Evolutionary conservation across 805 yeast species (phyloP).

Genomic region (Kodamaea neixiangensis): DNA sequence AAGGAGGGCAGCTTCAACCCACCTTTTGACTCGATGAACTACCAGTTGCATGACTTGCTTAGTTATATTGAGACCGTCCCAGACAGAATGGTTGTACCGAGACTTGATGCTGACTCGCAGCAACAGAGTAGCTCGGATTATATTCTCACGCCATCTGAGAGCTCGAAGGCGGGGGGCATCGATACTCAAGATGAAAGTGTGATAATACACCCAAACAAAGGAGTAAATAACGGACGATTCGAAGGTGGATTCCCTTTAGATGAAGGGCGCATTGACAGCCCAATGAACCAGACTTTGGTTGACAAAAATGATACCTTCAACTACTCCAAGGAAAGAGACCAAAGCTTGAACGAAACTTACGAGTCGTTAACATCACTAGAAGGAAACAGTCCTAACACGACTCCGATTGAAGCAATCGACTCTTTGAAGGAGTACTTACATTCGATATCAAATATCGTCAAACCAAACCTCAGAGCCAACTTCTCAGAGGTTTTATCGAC

Average conservation of each 20-base stretch:
- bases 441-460: slow-evolving; percentile 14
- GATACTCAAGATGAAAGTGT: not conserved
- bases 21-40: not conserved
- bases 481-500: slow-evolving; percentile 18
- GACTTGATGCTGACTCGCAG: not conserved
- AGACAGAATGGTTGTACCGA: not conserved
- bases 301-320: not conserved
- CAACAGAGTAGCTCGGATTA: not conserved
- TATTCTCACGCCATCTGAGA: not conserved
- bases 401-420: slow-evolving; percentile 16
- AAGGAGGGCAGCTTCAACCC: not conserved
- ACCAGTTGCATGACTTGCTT: slow-evolving; percentile 1
- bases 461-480: slow-evolving; percentile 11
- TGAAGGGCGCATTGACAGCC: not conserved
- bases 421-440: slow-evolving; percentile 18
- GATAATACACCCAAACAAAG: not conserved
- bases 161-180: not conserved
- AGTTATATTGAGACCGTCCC: not conserved
- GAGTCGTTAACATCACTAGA: slow-evolving; percentile 18
- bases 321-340: slow-evolving; percentile 13
- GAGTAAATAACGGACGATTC: not conserved
- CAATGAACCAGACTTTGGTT: slow-evolving; percentile 9
- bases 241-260: not conserved
- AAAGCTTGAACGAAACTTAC: slow-evolving; percentile 15
- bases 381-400: slow-evolving; percentile 5